A percentile compares a stretch with the other conserved stretches of the same genome.
These are phyloP conservation scores for Mycena epipterygia DNA, from an alignment of 768 basidiomycete species.

Conservation along the genomic window DNA sequence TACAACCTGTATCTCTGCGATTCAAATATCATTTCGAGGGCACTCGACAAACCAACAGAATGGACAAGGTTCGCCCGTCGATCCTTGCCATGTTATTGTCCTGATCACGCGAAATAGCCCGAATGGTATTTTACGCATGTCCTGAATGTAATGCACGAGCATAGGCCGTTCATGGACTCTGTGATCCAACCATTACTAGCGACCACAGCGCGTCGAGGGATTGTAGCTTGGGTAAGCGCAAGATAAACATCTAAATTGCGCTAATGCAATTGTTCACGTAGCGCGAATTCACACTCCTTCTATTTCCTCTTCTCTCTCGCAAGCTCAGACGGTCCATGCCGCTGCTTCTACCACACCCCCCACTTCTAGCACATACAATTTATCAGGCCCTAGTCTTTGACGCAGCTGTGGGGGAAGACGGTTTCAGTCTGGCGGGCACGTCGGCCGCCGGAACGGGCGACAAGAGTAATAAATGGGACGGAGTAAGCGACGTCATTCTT, in stretches of 20 bases:
- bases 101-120: conserved; percentile 64
- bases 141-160: conserved; percentile 88
- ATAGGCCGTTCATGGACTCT: conserved; percentile 82
- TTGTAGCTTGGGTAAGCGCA: conserved; percentile 82
- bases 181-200: conserved; percentile 80
- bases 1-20: conserved; percentile 85
- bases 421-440: conserved; percentile 74
- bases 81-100: not conserved
- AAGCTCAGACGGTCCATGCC: conserved; percentile 86
- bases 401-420: conserved; percentile 78
- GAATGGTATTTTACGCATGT: conserved; percentile 98
- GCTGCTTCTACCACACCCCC: conserved; percentile 78
- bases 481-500: conserved; percentile 86
- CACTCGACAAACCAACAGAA: conserved; percentile 85
- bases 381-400: conserved; percentile 95
- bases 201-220: conserved; percentile 68
- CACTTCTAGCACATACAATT: conserved; percentile 94
- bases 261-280: conserved; percentile 46
- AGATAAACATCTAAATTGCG: not conserved
- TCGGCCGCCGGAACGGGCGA: conserved; percentile 50
- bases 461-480: conserved; percentile 68
- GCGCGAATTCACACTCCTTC: conserved; percentile 86
- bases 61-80: conserved; percentile 81
- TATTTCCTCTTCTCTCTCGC: conserved; percentile 81
- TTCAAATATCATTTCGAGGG: conserved; percentile 98